Evolutionary conservation across 164 flowering plant species (phyloP).

Genomic region (Aristolochia fimbriata): DNA sequence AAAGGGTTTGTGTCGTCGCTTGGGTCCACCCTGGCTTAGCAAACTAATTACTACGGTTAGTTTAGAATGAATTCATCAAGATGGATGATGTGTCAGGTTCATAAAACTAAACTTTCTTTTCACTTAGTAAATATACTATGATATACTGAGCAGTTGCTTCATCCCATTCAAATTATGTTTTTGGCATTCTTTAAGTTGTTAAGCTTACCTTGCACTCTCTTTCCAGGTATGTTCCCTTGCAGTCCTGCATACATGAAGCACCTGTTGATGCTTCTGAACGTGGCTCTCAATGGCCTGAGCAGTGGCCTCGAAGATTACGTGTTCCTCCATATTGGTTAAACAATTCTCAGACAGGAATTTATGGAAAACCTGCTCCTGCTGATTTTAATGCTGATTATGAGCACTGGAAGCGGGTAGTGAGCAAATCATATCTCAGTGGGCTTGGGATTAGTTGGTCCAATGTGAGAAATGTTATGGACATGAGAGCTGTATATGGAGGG

Average conservation of each 20-base stretch:
- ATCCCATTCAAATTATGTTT: no score
- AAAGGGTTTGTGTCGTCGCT: no score
- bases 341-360: conserved; percentile 71
- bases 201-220: not conserved
- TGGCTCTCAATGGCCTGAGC: conserved; percentile 69
- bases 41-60: no score
- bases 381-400: conserved; percentile 65
- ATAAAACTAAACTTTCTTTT: no score
- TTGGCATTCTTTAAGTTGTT: not conserved
- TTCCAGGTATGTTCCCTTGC: conserved; percentile 84
- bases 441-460: conserved; percentile 75
- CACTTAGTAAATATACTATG: no score
- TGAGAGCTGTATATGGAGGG: conserved; percentile 99
- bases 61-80: no score
- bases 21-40: no score
- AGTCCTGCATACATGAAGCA: conserved; percentile 70
- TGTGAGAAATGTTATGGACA: conserved; percentile 93
- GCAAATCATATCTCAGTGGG: conserved; percentile 42
- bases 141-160: no score
- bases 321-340: conserved; percentile 73
- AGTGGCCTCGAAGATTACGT: conserved; percentile 62
- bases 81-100: no score
- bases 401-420: conserved; percentile 70
- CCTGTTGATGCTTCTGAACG: conserved; percentile 39
- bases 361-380: conserved; percentile 77